Conservation (phyloP, 306 rosid genomes). For the Cucurbita pepo region DNA sequence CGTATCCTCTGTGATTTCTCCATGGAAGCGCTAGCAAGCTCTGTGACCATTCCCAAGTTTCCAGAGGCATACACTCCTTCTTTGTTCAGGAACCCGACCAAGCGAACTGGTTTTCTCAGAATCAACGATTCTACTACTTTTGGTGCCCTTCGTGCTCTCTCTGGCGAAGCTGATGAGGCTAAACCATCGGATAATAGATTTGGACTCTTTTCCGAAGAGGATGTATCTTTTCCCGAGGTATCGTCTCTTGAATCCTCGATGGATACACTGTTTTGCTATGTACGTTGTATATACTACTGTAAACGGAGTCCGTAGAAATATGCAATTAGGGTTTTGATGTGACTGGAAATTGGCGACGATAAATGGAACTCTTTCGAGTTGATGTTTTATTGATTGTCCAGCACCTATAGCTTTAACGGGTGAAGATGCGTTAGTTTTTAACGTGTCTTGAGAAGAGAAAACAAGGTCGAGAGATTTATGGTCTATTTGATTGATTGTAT, state of each 20-base stretch:
- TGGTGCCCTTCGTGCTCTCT: conserved; percentile 17
- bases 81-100: conserved; percentile 15
- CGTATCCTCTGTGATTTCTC: conserved; percentile 18
- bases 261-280: not conserved
- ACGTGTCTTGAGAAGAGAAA: not conserved
- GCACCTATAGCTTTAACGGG: not conserved
- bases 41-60: conserved; percentile 20
- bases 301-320: not conserved
- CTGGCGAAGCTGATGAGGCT: conserved; percentile 30
- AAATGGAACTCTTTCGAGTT: not conserved
- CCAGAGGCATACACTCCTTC: conserved; percentile 15
- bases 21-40: conserved; percentile 52
- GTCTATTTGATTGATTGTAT: not conserved
- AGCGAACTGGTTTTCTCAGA: conserved; percentile 28
- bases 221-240: conserved; percentile 26
- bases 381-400: not conserved
- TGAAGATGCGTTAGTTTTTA: not conserved
- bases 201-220: conserved; percentile 16
- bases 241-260: not conserved
- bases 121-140: conserved; percentile 9
- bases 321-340: conserved; percentile 3
- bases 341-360: not conserved
- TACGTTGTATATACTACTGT: not conserved
- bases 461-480: not conserved
- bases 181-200: conserved; percentile 16